Percentiles rank a stretch among this genome's conserved stretches.
These are phyloP conservation scores for Penicillium parvum DNA, from an alignment of 495 filamentous ascomycete genomes.

Conservation along the genomic window DNA sequence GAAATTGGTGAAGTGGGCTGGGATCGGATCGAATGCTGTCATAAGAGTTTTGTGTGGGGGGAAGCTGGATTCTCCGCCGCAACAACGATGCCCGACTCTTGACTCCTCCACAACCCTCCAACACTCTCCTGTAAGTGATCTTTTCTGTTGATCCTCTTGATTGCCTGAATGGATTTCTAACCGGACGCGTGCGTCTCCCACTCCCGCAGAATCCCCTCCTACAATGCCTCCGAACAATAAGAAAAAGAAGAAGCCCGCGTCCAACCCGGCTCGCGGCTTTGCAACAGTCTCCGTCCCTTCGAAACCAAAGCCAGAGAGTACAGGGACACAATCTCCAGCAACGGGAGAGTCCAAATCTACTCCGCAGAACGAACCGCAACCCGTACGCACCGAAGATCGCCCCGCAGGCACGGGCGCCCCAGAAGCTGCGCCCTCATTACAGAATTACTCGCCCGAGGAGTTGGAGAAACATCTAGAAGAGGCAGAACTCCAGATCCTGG, in stretches of 20 bases:
- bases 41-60: constrained; percentile 44
- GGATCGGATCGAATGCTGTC: constrained; percentile 38
- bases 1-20: constrained; percentile 23
- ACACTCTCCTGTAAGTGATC: constrained; percentile 8
- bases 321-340: constrained; percentile 27
- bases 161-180: background rate
- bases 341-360: constrained; percentile 35
- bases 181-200: background rate
- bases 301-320: constrained; percentile 49
- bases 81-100: constrained; percentile 18
- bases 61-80: constrained; percentile 17
- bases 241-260: constrained; percentile 80
- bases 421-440: constrained; percentile 29
- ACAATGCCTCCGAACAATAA: constrained; percentile 71
- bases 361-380: constrained; percentile 40
- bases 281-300: constrained; percentile 87
- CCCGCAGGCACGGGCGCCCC: constrained; percentile 16
- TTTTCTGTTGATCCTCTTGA: background rate
- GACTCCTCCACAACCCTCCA: constrained; percentile 10
- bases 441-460: constrained; percentile 70
- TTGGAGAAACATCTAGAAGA: constrained; percentile 78
- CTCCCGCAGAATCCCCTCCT: constrained; percentile 12
- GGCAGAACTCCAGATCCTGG: constrained; percentile 72
- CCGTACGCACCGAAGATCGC: constrained; percentile 18
- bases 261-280: constrained; percentile 85